Percentiles rank a stretch among this genome's conserved stretches.
Conservation (phyloP, 2,329 filamentous ascomycete species). For the Neophaeococcomyces mojaviensis region DNA sequence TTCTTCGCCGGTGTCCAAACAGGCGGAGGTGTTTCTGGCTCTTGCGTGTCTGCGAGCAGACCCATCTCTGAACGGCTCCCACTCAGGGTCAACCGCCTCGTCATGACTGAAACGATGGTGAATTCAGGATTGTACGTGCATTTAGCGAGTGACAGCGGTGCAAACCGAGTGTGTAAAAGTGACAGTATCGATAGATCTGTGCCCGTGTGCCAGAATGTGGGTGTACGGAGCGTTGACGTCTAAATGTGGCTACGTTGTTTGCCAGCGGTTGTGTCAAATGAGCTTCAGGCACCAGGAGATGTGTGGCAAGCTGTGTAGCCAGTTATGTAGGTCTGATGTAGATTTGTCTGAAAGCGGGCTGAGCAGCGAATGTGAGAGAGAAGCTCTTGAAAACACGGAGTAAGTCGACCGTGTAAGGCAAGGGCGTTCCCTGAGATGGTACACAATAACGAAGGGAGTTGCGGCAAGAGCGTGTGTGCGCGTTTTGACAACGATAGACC, state of each 20-base stretch:
- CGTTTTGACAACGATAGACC: no score
- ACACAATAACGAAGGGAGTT: background rate
- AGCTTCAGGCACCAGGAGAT: background rate
- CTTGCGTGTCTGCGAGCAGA: constrained; percentile 16
- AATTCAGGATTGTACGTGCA: background rate
- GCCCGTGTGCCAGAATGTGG: background rate
- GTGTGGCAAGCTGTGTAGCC: background rate
- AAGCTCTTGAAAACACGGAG: background rate
- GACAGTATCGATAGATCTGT: background rate
- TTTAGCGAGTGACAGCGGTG: constrained; percentile 6
- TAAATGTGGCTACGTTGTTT: no score
- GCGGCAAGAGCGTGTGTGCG: no score
- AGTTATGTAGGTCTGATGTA: background rate
- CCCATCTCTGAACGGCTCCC: constrained; percentile 23
- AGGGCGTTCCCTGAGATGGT: background rate
- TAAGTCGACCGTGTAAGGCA: background rate
- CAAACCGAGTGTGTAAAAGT: background rate
- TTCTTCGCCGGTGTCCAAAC: constrained; percentile 21
- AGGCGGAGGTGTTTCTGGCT: constrained; percentile 20
- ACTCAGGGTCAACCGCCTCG: constrained; percentile 21
- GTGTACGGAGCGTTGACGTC: no score
- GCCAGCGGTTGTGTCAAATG: background rate
- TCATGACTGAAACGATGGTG: constrained; percentile 12
- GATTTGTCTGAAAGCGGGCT: background rate
- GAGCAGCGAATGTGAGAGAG: background rate